Percentiles rank a stretch among this genome's conserved stretches.
These are phyloP conservation scores for Flaveria linearis DNA, from an alignment of 129 eudicot species.

Conservation along the genomic window DNA sequence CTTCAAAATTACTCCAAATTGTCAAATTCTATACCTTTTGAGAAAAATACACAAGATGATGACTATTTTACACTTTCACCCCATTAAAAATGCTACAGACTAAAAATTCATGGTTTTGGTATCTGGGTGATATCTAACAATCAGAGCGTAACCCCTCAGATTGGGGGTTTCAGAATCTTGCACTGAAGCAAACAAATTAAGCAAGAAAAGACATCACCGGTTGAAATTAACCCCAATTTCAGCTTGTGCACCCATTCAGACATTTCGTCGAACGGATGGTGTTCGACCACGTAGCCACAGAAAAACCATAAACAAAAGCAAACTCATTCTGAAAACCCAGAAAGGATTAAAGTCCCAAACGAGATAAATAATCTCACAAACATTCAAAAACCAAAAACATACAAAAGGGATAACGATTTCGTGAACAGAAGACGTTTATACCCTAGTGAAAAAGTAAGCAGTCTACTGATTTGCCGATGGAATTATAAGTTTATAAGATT, in stretches of 20 bases:
- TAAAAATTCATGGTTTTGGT: not conserved
- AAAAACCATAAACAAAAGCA: conserved; percentile 6
- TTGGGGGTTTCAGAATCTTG: conserved; percentile 8
- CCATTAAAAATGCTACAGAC: not conserved
- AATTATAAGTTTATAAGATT: not conserved
- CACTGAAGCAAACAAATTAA: conserved; percentile 16
- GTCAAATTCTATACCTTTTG: not conserved
- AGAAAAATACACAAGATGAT: not conserved
- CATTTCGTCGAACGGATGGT: conserved; percentile 46
- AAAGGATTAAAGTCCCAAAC: not conserved
- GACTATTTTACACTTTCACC: not conserved
- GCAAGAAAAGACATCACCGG: conserved; percentile 11
- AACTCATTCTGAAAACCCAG: conserved; percentile 15
- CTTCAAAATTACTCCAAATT: not conserved
- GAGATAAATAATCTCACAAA: not conserved
- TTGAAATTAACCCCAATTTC: conserved; percentile 1
- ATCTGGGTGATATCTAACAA: not conserved
- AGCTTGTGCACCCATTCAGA: conserved; percentile 15
- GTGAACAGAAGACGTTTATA: conserved; percentile 8
- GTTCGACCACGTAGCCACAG: conserved; percentile 23
- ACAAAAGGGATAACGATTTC: not conserved
- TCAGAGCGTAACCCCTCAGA: conserved; percentile 1
- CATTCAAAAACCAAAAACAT: not conserved
- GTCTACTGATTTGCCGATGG: not conserved
- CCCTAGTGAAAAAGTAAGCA: not conserved